Conservation (phyloP, 2,329 filamentous ascomycete species). For the Trichophyton equinum region DNA sequence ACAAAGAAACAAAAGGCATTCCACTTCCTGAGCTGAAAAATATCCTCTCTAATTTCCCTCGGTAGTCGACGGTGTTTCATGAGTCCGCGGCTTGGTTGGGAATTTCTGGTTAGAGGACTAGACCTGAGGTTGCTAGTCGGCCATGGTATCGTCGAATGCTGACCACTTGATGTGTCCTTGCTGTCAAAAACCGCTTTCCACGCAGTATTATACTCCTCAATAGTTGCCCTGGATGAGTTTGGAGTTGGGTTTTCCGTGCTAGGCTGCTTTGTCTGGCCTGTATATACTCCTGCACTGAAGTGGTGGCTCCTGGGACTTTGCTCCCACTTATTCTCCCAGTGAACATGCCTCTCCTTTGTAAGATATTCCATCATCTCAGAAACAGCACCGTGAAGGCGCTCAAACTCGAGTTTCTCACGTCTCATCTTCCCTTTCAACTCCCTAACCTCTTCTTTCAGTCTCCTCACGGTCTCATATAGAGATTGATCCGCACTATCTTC, state of each 20-base stretch:
- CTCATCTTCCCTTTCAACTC: constrained; percentile 8
- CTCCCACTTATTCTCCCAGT: background rate
- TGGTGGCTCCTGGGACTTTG: background rate
- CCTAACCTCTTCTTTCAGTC: constrained; percentile 4
- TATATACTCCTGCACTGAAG: background rate
- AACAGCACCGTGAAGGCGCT: constrained; percentile 4
- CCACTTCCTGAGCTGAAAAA: constrained; percentile 12
- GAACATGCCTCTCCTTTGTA: background rate
- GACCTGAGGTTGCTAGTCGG: constrained; percentile 6
- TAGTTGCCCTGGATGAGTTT: background rate
- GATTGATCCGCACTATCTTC: background rate
- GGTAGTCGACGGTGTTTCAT: constrained; percentile 3
- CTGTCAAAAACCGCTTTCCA: background rate
- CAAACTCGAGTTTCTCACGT: constrained; percentile 8
- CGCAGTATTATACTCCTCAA: background rate
- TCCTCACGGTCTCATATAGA: background rate
- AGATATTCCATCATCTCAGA: background rate
- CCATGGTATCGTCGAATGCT: constrained; percentile 2
- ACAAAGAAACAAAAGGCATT: constrained; percentile 13
- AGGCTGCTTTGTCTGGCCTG: background rate
- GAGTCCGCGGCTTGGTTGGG: background rate
- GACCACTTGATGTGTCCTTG: background rate
- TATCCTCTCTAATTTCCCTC: constrained; percentile 1
- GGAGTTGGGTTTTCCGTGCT: background rate
- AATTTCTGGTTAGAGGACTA: background rate